Base-by-base conservation (phyloP, 352 stramenopile species). In the Albugo laibachii region DNA sequence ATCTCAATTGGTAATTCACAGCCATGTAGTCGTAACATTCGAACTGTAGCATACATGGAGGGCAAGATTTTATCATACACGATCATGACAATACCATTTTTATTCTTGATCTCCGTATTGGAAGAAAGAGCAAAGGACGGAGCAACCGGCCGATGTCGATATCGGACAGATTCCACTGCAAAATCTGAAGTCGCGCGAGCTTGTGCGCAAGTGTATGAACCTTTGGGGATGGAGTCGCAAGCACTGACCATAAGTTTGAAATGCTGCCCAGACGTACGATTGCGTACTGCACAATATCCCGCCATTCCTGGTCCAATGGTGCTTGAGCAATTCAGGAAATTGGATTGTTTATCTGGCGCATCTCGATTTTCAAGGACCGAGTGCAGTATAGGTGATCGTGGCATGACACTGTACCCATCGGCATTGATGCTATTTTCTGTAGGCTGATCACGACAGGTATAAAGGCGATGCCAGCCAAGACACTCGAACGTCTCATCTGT, bases 131-230 rank as follows among this genome's bases (percentile, higher is more conserved):
- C 68, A n/a, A 91, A 58, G 34, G 77, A 77, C 18, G 70, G 74
- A 20, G 77, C 74, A 41, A 86, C 43, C 6, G 77, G 74, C 20
- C 52, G 48, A 49, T 91, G 77, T 45, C 80, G 60, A 52, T 91
- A 91, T 16, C 62, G 56, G 1, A 69, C 53, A 11, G 74, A 83
- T 41, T 76, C 66, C 5, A 87, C 63, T 2, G 66, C 68, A 55
- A 78, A 91, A 45, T 87, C 74, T n/a, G 77, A 86, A 47, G 87
- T 86, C 48, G 80, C 68, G 12, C 70, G 63, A 13, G 77, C 74
- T 70, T 87, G 83, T 40, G 76, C 62, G 53, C 77, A 91, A 55
- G 68, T 82, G 52, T 81, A 91, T 44, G 75, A 60, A 3, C 71
- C 72, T 18, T 66, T 82, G 5, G 63, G 61, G 18, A 91, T 52